Conservation (phyloP, 2,329 filamentous ascomycete genomes). For the Grosmannia penicillata region DNA sequence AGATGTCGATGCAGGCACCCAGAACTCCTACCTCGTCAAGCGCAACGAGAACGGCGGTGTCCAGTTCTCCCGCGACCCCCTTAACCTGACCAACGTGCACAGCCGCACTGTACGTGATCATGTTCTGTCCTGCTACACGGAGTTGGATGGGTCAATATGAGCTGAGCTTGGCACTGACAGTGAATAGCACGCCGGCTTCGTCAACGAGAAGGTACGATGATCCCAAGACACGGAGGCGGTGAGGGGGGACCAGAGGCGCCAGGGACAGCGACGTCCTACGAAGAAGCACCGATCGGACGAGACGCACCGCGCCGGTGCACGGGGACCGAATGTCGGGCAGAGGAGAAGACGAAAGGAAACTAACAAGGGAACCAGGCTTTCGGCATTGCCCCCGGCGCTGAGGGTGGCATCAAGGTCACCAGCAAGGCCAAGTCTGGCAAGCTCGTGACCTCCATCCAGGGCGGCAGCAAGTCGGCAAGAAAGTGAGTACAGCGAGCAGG, state of each 20-base stretch:
- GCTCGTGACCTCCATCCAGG: conserved; percentile 53
- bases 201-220: conserved; percentile 71
- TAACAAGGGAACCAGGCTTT: conserved; percentile 46
- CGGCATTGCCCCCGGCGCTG: conserved; percentile 59
- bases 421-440: conserved; percentile 67
- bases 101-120: conserved; percentile 60
- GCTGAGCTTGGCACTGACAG: no score
- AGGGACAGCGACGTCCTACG: no score
- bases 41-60: conserved; percentile 63
- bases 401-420: conserved; percentile 66
- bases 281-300: no score
- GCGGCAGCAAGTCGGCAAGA: conserved; percentile 56
- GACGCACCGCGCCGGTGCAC: no score
- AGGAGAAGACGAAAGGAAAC: background rate
- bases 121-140: background rate
- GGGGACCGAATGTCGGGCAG: background rate
- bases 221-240: no score
- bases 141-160: no score
- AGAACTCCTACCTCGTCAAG: conserved; percentile 90
- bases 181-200: conserved; percentile 77
- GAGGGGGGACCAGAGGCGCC: no score
- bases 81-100: conserved; percentile 89
- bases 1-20: conserved; percentile 44
- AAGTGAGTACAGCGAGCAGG: conserved; percentile 46
- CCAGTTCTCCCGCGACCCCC: conserved; percentile 84